These are phyloP conservation scores for Vanrija sp. DNA, from an alignment of 1,284 basidiomycete species.

Conservation along the genomic window DNA sequence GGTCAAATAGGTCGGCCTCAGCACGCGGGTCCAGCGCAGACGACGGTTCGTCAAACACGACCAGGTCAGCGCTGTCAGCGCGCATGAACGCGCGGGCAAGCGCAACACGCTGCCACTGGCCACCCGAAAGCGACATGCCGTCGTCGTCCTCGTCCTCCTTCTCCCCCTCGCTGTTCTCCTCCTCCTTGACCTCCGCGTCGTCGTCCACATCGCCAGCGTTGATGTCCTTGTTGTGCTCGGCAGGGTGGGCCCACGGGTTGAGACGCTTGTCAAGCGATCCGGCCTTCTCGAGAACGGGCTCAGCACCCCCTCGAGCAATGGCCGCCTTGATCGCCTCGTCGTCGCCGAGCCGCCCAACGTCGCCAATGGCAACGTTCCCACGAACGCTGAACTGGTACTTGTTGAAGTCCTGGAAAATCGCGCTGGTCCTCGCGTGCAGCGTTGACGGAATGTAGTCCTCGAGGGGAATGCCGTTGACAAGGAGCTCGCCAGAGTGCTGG, in stretches of 20 bases:
- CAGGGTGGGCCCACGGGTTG: slow-evolving; percentile 8
- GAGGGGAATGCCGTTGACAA: slow-evolving; percentile 64
- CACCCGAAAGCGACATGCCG: slow-evolving; percentile 14
- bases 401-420: slow-evolving; percentile 77
- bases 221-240: slow-evolving; percentile 3
- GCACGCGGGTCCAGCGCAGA: slow-evolving; percentile 72
- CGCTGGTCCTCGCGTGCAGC: slow-evolving; percentile 65
- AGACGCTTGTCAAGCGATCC: slow-evolving; percentile 17
- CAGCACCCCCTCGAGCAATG: slow-evolving; percentile 63
- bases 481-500: slow-evolving; percentile 57
- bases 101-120: slow-evolving; percentile 77
- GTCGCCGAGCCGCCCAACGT: slow-evolving; percentile 48
- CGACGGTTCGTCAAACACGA: slow-evolving; percentile 62
- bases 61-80: slow-evolving; percentile 67
- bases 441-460: slow-evolving; percentile 61
- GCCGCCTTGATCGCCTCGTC: slow-evolving; percentile 57
- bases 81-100: slow-evolving; percentile 78
- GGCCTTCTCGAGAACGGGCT: slow-evolving; percentile 26
- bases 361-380: slow-evolving; percentile 74
- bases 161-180: neutral
- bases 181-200: neutral
- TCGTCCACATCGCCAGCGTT: slow-evolving; percentile 3
- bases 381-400: slow-evolving; percentile 67
- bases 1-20: slow-evolving; percentile 65
- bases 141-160: slow-evolving; percentile 2